phyloP scores from a whole-genome alignment of 2,329 filamentous ascomycete genomes.

The Graphium sp. region DNA sequence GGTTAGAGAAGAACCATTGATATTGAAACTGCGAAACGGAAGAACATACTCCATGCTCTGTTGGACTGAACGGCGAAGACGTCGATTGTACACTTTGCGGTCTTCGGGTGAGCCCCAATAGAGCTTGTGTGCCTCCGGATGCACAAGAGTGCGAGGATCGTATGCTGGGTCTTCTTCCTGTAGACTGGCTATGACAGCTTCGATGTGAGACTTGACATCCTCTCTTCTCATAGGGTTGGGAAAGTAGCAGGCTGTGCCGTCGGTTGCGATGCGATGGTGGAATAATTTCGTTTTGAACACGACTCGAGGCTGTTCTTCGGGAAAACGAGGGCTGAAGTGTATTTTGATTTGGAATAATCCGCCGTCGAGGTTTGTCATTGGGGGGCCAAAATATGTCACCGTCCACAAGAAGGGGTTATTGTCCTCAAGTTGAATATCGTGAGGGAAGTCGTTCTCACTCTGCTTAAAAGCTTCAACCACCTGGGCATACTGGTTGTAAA shows the following conservation, averaged over 20 bases:
- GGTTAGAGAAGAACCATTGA: too few relatives aligned
- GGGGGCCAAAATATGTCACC: conserved; percentile 76
- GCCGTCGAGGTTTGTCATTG: conserved; percentile 86
- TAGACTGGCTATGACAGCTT: conserved; percentile 65
- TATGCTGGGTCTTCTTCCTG: conserved; percentile 81
- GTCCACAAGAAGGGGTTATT: conserved; percentile 82
- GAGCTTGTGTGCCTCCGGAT: conserved; percentile 70
- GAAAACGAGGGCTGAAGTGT: conserved; percentile 69
- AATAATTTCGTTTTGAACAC: conserved; percentile 69
- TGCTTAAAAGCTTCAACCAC: conserved; percentile 59
- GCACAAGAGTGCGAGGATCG: conserved; percentile 75
- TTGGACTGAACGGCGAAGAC: conserved; percentile 62
- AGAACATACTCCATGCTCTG: conserved; percentile 41
- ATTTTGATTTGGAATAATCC: conserved; percentile 74
- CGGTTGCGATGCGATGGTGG: conserved; percentile 69
- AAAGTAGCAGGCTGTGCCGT: conserved; percentile 73
- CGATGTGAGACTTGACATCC: conserved; percentile 68
- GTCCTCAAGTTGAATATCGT: conserved; percentile 62
- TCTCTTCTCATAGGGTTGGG: conserved; percentile 43
- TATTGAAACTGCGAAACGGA: too few relatives aligned
- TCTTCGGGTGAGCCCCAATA: conserved; percentile 69
- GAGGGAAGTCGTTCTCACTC: conserved; percentile 49
- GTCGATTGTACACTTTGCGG: conserved; percentile 70
- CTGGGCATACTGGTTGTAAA: conserved; percentile 74
- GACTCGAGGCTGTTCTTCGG: conserved; percentile 73